Percentiles rank a stretch among this genome's conserved stretches.
These are phyloP conservation scores for Terfezia boudieri DNA, from an alignment of 495 filamentous ascomycete species.

Conservation along the genomic window DNA sequence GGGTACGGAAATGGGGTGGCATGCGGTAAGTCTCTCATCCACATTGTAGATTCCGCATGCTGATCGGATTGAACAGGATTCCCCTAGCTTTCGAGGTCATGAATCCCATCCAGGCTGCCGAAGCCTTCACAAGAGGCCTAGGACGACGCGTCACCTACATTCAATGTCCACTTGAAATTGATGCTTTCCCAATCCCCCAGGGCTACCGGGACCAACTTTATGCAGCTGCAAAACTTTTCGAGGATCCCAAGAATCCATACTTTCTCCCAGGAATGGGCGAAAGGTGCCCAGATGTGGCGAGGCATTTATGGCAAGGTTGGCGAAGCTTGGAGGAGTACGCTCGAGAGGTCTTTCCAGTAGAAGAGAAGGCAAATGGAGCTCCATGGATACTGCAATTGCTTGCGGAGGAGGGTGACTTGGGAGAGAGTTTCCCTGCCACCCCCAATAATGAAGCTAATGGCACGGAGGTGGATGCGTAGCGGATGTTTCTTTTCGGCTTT, in stretches of 20 bases:
- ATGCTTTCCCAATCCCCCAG: conserved; percentile 63
- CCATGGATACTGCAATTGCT: conserved; percentile 42
- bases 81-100: conserved; percentile 82
- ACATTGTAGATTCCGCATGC: background rate
- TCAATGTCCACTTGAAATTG: conserved; percentile 45
- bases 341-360: conserved; percentile 77
- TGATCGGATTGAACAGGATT: conserved; percentile 31
- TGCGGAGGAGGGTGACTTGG: conserved; percentile 27
- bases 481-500: background rate
- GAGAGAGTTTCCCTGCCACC: background rate
- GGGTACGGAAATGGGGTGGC: conserved; percentile 58
- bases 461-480: background rate
- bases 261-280: conserved; percentile 39
- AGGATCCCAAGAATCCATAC: conserved; percentile 39
- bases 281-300: conserved; percentile 37
- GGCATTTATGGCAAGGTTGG: conserved; percentile 74
- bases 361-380: conserved; percentile 80
- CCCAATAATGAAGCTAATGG: background rate
- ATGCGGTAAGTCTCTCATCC: conserved; percentile 36
- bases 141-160: conserved; percentile 55
- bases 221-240: conserved; percentile 40
- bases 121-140: conserved; percentile 54
- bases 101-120: conserved; percentile 60
- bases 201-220: conserved; percentile 83
- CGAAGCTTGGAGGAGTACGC: conserved; percentile 90